phyloP scores from a whole-genome alignment of 140 eudicot species.

The Ambrosia hybrid region DNA sequence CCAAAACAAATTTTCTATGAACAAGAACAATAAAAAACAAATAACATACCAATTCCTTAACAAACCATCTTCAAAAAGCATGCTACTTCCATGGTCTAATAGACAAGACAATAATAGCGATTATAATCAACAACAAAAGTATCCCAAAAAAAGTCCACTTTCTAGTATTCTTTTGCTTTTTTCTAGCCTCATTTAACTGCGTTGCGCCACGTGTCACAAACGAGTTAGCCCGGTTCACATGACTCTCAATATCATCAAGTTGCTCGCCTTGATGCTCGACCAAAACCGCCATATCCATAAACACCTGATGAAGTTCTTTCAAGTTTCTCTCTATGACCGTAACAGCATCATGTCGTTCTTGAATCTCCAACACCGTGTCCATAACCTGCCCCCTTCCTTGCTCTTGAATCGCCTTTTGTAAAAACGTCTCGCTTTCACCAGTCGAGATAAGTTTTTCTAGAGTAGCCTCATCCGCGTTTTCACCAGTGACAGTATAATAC shows the following conservation, averaged over 20 bases:
- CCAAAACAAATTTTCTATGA: conserved; percentile 11
- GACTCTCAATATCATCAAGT: conserved; percentile 55
- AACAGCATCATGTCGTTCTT: conserved; percentile 56
- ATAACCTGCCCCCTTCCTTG: conserved; percentile 60
- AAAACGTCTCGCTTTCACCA: conserved; percentile 47
- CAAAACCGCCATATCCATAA: conserved; percentile 68
- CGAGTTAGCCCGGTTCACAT: conserved; percentile 56
- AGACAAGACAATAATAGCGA: conserved; percentile 45
- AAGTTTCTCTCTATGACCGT: conserved; percentile 45
- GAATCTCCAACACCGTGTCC: conserved; percentile 50
- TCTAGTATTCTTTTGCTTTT: conserved; percentile 58
- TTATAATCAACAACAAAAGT: conserved; percentile 45
- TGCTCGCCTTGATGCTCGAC: conserved; percentile 68
- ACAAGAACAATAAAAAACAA: conserved; percentile 21
- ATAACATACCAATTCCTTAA: conserved; percentile 18
- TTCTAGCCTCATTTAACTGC: conserved; percentile 48
- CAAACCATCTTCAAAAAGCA: background rate
- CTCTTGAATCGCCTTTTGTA: conserved; percentile 53
- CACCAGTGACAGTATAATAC: conserved; percentile 58
- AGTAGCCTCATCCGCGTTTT: conserved; percentile 43
- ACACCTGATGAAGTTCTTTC: conserved; percentile 50
- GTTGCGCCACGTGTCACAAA: conserved; percentile 44
- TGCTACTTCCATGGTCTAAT: conserved; percentile 54
- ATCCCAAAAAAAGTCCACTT: conserved; percentile 62
- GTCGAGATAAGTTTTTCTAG: conserved; percentile 44